A percentile compares a stretch with the other conserved stretches of the same genome.
Evolutionary conservation across 2,329 filamentous ascomycete species (phyloP).

Genomic region (Hymenoscyphus occultus): DNA sequence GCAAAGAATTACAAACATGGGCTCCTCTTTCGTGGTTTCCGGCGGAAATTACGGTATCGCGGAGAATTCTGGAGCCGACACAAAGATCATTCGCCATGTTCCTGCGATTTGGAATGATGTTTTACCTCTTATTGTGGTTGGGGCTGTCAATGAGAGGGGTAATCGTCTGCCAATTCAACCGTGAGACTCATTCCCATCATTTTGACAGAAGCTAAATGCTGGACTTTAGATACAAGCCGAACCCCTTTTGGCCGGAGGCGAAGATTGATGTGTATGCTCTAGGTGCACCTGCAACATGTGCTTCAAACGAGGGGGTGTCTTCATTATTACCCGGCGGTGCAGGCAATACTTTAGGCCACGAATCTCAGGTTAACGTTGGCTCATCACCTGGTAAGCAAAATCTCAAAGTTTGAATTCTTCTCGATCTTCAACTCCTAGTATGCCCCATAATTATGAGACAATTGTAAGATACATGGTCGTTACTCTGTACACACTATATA

Average conservation of each 20-base stretch:
- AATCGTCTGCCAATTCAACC: not conserved
- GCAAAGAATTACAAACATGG: not conserved
- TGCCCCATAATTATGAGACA: no score
- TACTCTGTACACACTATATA: no score
- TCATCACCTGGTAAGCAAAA: not conserved
- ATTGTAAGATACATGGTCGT: no score
- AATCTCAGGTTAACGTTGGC: not conserved
- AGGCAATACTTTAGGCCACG: not conserved
- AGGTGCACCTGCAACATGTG: not conserved
- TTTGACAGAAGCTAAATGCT: not conserved
- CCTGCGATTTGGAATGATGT: not conserved
- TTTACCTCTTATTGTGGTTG: not conserved
- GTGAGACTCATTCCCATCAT: not conserved
- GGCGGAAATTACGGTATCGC: not conserved
- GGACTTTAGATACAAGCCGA: not conserved
- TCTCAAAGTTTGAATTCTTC: no score
- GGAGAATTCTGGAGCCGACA: not conserved
- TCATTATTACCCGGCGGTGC: no score
- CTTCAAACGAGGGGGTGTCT: not conserved
- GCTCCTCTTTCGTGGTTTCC: not conserved
- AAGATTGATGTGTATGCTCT: constrained; percentile 2
- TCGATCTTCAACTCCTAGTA: no score
- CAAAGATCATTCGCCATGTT: not conserved
- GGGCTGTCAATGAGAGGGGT: not conserved
- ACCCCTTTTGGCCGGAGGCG: constrained; percentile 1